These are phyloP conservation scores for Malassezia yamatoensis DNA, from an alignment of 1,284 basidiomycete species.

Conservation along the genomic window DNA sequence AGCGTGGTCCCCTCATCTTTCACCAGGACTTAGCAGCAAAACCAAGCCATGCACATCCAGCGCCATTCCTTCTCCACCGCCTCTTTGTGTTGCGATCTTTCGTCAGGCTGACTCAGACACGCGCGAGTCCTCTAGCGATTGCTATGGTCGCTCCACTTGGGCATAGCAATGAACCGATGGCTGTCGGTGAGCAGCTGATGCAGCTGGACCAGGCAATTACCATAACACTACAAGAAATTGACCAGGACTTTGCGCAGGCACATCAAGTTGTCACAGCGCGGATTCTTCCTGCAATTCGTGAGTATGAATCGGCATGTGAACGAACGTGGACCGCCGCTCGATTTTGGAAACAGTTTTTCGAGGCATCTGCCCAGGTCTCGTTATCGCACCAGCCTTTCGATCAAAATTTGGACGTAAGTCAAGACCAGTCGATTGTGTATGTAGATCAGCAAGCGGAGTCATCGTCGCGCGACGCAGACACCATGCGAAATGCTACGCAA, in stretches of 20 bases:
- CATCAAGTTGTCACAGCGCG: conserved; percentile 73
- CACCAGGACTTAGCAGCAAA: neutral
- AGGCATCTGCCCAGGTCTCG: conserved; percentile 73
- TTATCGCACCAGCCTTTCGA: conserved; percentile 49
- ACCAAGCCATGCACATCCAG: neutral
- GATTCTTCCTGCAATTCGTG: conserved; percentile 74
- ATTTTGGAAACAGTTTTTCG: conserved; percentile 95
- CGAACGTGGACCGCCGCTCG: conserved; percentile 77
- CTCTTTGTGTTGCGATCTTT: neutral
- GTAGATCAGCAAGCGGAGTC: neutral
- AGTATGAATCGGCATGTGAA: conserved; percentile 72
- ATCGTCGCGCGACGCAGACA: neutral
- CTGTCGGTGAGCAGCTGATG: conserved; percentile 63
- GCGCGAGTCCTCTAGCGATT: neutral
- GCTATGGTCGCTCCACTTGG: neutral
- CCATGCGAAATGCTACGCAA: neutral
- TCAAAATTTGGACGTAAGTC: neutral
- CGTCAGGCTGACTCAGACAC: neutral
- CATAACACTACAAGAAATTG: conserved; percentile 67
- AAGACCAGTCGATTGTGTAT: neutral
- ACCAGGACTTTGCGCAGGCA: conserved; percentile 81
- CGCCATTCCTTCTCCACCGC: too few species aligned
- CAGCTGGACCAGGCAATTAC: conserved; percentile 93
- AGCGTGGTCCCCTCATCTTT: neutral
- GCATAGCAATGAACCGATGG: conserved; percentile 1